phyloP scores from a whole-genome alignment of 1,284 basidiomycete genomes.

The Papiliotrema flavescens region DNA sequence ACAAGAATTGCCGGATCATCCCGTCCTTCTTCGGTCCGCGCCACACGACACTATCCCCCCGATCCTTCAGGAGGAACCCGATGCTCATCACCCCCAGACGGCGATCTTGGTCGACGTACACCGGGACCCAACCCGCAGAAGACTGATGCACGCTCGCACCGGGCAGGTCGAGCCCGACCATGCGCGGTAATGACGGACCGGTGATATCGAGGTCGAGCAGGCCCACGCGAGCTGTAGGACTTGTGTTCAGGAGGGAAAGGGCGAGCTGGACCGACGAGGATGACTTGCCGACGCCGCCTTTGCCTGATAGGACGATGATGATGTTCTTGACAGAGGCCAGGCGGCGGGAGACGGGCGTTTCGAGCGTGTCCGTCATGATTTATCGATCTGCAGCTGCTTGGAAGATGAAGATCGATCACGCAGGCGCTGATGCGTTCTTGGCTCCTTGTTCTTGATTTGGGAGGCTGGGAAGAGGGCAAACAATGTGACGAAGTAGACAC shows the following conservation, averaged over 20 bases:
- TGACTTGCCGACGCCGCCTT: conserved; percentile 93
- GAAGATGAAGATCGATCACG: too few species aligned
- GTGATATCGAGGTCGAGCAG: conserved; percentile 96
- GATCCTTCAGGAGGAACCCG: conserved; percentile 85
- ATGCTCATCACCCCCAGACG: conserved; percentile 93
- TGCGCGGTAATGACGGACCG: conserved; percentile 92
- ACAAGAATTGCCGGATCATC: conserved; percentile 97
- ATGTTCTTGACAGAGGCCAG: conserved; percentile 74
- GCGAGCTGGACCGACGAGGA: conserved; percentile 92
- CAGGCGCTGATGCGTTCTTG: too few species aligned
- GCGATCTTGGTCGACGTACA: conserved; percentile 76
- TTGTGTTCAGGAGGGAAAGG: conserved; percentile 69
- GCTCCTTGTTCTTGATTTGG: too few species aligned
- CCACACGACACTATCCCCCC: conserved; percentile 94
- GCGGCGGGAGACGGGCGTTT: conserved; percentile 60
- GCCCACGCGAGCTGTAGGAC: conserved; percentile 65
- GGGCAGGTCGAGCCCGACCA: conserved; percentile 84
- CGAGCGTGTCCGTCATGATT: conserved; percentile 36
- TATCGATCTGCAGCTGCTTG: too few species aligned
- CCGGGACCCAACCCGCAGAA: conserved; percentile 95
- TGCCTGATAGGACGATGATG: conserved; percentile 90
- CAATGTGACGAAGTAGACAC: too few species aligned
- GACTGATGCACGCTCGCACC: conserved; percentile 72
- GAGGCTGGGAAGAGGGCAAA: too few species aligned
- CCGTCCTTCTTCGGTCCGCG: conserved; percentile 99